These are phyloP conservation scores for Trichoderma cornu-damae DNA, from an alignment of 2,329 filamentous ascomycete species.

Conservation along the genomic window DNA sequence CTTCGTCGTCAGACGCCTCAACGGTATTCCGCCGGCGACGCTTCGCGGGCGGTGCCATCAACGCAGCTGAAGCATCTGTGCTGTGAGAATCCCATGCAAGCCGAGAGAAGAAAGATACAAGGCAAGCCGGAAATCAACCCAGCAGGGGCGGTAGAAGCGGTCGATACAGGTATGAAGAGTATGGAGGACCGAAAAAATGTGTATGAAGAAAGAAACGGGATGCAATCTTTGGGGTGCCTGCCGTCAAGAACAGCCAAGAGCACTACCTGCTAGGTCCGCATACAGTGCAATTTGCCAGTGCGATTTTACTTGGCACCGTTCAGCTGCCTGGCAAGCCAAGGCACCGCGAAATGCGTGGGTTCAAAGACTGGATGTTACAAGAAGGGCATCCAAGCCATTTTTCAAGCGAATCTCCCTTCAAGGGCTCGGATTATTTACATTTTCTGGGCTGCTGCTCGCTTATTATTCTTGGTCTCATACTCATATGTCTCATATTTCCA, in stretches of 20 bases:
- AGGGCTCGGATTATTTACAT: background rate
- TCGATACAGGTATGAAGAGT: background rate
- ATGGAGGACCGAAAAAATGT: too few relatives aligned
- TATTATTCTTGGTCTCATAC: background rate
- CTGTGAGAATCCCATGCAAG: conserved; percentile 24
- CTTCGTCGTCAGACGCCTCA: conserved; percentile 46
- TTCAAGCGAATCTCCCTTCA: background rate
- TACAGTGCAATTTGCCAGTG: background rate
- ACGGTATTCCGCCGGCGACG: conserved; percentile 55
- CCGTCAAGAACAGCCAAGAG: background rate
- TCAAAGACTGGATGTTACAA: too few relatives aligned
- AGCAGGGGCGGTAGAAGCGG: background rate
- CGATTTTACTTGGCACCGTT: too few relatives aligned
- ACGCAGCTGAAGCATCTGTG: conserved; percentile 31
- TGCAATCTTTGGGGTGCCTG: background rate
- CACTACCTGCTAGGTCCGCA: too few relatives aligned
- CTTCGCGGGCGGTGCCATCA: conserved; percentile 56
- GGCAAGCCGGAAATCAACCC: background rate
- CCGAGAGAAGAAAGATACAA: background rate
- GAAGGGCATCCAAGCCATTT: background rate
- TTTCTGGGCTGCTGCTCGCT: background rate
- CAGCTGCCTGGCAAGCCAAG: too few relatives aligned
- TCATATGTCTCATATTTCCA: too few relatives aligned
- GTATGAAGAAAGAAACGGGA: background rate
- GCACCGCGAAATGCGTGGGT: too few relatives aligned